Base-by-base conservation (phyloP, 2,329 filamentous ascomycete genomes). In the Curvularia verruculosa region DNA sequence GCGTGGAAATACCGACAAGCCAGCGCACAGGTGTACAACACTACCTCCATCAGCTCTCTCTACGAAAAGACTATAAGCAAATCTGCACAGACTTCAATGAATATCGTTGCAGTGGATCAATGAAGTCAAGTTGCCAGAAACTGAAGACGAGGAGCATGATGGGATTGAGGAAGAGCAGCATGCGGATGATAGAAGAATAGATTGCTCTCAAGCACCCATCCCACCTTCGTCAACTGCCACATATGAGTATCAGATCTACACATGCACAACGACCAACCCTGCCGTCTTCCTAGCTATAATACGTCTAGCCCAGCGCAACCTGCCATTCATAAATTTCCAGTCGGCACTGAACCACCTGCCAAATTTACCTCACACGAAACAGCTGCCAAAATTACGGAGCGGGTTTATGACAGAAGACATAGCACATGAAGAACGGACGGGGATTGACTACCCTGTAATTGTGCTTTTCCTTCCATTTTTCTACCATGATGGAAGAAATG, bases 221-320 rank as follows among this genome's bases (percentile, higher is more conserved):
- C 54, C 56, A 1, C 52, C 50, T 0, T 13, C 49, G 0, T 23
- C 31, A 28, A 19, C 10, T 5, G 12, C n/a, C 10, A 0, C 7
- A 2, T 63, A 62, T 51, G 29, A 19, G 10, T 24, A 45, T 1
- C 37, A 58, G 3, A 64, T 71, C 43, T 70, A 70, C 60, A 18
- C 39, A 3, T 61, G 45, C 23, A 49, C 5, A 3, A 67, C 70
- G 1, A 45, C 31, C 24, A 66, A 68, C 31, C 59, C 67, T 1
- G 37, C 64, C 1, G 34, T 71, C 28, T 59, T 55, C 44, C 58
- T 71, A 28, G 59, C 68, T 4, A 68, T 71, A 21, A 41, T 63
- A 3, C 59, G 53, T n/a, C 47, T 72, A 34, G 68, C 65, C 9
- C 48, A 65, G 18, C 50, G 36, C 13, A 70, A 71, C 39, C 43